These are phyloP conservation scores for Jamesozyma hellenica DNA, from an alignment of 805 yeast genomes.

Conservation along the genomic window DNA sequence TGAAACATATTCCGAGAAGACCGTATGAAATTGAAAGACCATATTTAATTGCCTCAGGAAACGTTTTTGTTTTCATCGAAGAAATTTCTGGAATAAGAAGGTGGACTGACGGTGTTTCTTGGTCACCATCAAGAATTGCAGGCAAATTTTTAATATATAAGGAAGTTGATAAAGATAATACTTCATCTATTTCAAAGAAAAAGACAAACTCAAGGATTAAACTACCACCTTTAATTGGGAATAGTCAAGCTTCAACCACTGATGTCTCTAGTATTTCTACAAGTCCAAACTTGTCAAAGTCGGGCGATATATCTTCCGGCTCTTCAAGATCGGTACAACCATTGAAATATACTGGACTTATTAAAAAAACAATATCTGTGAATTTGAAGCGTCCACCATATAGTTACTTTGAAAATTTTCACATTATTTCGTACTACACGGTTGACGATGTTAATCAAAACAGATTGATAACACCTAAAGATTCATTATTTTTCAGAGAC, in stretches of 20 bases:
- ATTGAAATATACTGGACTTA: slow-evolving; percentile 43
- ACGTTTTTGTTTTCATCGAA: slow-evolving; percentile 77
- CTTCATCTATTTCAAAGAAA: slow-evolving; percentile 6
- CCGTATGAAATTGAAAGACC: slow-evolving; percentile 74
- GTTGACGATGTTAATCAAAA: slow-evolving; percentile 63
- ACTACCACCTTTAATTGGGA: slow-evolving; percentile 12
- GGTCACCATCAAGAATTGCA: slow-evolving; percentile 86
- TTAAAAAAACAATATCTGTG: slow-evolving; percentile 73
- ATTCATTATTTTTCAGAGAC: slow-evolving; percentile 40
- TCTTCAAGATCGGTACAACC: slow-evolving; percentile 8
- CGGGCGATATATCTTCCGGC: slow-evolving; percentile 1
- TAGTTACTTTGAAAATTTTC: slow-evolving; percentile 26
- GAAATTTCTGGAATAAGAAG: slow-evolving; percentile 75
- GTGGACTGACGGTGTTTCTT: slow-evolving; percentile 94
- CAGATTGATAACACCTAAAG: slow-evolving; percentile 47
- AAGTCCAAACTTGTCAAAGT: not conserved
- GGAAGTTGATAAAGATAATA: slow-evolving; percentile 32
- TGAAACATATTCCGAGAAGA: slow-evolving; percentile 59
- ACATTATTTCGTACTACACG: slow-evolving; percentile 69
- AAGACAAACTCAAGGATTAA: slow-evolving; percentile 7
- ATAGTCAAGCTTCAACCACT: slow-evolving; percentile 9
- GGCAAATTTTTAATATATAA: slow-evolving; percentile 80
- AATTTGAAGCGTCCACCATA: slow-evolving; percentile 40
- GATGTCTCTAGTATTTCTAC: not conserved
- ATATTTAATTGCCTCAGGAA: slow-evolving; percentile 59